These are phyloP conservation scores for Vigna mungo DNA, from an alignment of 306 rosid species.

Conservation along the genomic window DNA sequence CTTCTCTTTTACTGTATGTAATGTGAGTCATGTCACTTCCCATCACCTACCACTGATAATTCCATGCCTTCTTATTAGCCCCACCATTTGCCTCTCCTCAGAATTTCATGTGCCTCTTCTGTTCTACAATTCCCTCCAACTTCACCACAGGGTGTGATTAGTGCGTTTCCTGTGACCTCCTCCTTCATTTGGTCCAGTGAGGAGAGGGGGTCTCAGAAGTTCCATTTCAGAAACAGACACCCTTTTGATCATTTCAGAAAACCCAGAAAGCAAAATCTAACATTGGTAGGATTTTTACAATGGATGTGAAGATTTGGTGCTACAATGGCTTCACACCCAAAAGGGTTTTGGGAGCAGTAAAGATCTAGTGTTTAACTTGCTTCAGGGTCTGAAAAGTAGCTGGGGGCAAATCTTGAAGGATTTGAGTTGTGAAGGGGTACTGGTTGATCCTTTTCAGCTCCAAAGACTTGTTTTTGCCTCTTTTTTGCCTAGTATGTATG, in stretches of 20 bases:
- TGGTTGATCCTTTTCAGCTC: conserved; percentile 36
- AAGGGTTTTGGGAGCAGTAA: conserved; percentile 38
- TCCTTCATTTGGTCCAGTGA: conserved; percentile 26
- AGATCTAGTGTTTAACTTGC: conserved; percentile 54
- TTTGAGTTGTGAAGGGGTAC: conserved; percentile 44
- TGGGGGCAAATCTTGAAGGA: conserved; percentile 37
- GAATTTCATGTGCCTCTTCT: conserved; percentile 56
- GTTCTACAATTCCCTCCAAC: conserved; percentile 53
- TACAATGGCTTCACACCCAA: conserved; percentile 36
- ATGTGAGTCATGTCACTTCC: conserved; percentile 54
- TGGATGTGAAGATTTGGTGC: conserved; percentile 29
- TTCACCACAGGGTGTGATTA: conserved; percentile 31
- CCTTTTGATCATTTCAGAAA: conserved; percentile 45
- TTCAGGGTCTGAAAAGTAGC: conserved; percentile 38
- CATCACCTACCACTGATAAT: conserved; percentile 76
- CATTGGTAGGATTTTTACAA: conserved; percentile 18
- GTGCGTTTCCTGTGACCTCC: conserved; percentile 20
- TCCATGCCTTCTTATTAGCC: conserved; percentile 69
- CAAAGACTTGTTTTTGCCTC: conserved; percentile 12
- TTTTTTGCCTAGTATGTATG: background rate
- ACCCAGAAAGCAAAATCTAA: conserved; percentile 38
- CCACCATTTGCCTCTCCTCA: conserved; percentile 57
- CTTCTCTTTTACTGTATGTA: conserved; percentile 72
- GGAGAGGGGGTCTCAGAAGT: conserved; percentile 20
- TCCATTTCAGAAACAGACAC: conserved; percentile 28